A percentile compares a stretch with the other conserved stretches of the same genome.
Conservation (phyloP, 23 red algal species). For the Gracilaria domingensis region DNA sequence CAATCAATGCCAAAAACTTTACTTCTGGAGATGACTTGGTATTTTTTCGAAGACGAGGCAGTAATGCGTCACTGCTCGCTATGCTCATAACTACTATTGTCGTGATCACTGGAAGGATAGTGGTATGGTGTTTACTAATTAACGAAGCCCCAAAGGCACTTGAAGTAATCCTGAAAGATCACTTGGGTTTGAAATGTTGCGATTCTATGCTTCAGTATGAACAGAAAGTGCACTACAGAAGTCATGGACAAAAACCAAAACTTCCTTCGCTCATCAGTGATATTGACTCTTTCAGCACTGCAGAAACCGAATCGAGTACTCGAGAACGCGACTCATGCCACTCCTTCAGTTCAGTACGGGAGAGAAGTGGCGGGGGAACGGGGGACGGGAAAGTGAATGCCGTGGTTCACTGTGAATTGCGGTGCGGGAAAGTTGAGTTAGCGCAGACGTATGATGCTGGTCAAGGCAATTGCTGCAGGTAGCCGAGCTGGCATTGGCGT, state of each 20-base stretch:
- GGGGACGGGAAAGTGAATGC: no score
- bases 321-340: not conserved
- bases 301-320: not conserved
- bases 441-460: no score
- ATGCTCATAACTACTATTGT: constrained; percentile 16
- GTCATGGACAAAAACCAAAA: not conserved
- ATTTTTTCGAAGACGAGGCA: constrained; percentile 20
- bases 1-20: not conserved
- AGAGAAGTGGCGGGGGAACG: no score
- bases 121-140: not conserved
- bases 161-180: constrained; percentile 18
- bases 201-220: constrained; percentile 35
- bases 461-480: no score
- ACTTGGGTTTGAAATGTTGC: constrained; percentile 15
- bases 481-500: no score
- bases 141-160: constrained; percentile 8
- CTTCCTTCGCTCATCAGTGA: not conserved
- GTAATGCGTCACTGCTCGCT: constrained; percentile 20
- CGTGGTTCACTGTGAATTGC: no score
- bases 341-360: no score
- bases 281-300: not conserved
- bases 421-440: no score
- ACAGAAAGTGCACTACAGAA: constrained; percentile 1
- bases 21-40: not conserved
- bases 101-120: constrained; percentile 2